phyloP scores from a whole-genome alignment of 805 yeast genomes.

The Kregervanrija delftensis region DNA sequence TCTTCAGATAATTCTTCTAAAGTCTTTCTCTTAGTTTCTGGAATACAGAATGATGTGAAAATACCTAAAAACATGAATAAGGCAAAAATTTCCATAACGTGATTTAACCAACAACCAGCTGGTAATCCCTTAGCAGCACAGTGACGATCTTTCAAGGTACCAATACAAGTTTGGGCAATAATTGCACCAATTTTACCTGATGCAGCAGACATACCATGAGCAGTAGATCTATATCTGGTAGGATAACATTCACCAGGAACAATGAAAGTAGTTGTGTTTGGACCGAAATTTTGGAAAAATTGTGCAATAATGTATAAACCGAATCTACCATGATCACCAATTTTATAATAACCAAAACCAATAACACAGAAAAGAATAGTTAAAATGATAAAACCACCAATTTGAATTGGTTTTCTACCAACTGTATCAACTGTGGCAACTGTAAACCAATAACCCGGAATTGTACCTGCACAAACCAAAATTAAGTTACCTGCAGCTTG shows the following conservation, averaged over 20 bases:
- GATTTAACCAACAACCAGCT: slow-evolving; percentile 75
- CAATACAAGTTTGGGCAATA: slow-evolving; percentile 80
- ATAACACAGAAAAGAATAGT: slow-evolving; percentile 69
- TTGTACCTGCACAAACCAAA: slow-evolving; percentile 88
- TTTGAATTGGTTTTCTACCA: slow-evolving; percentile 83
- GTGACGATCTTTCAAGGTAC: slow-evolving; percentile 74
- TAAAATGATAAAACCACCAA: slow-evolving; percentile 65
- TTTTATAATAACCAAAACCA: slow-evolving; percentile 75
- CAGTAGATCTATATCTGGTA: slow-evolving; percentile 91
- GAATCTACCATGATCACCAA: slow-evolving; percentile 58
- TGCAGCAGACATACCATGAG: slow-evolving; percentile 93
- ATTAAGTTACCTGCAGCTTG: slow-evolving; percentile 89
- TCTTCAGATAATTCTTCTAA: slow-evolving; percentile 77
- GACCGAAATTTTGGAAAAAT: slow-evolving; percentile 89
- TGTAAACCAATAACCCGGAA: slow-evolving; percentile 89
- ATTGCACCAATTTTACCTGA: slow-evolving; percentile 90
- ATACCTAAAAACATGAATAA: slow-evolving; percentile 83
- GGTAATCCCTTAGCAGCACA: slow-evolving; percentile 50
- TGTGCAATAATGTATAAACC: slow-evolving; percentile 76
- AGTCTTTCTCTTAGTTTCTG: slow-evolving; percentile 90
- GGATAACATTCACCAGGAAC: slow-evolving; percentile 92
- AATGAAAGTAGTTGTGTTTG: slow-evolving; percentile 86
- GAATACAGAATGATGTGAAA: slow-evolving; percentile 57
- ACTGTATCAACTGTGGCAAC: slow-evolving; percentile 73
- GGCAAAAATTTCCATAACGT: slow-evolving; percentile 91